Conservation (phyloP, 2,329 filamentous ascomycete genomes). For the Metarhizium anisopliae region DNA sequence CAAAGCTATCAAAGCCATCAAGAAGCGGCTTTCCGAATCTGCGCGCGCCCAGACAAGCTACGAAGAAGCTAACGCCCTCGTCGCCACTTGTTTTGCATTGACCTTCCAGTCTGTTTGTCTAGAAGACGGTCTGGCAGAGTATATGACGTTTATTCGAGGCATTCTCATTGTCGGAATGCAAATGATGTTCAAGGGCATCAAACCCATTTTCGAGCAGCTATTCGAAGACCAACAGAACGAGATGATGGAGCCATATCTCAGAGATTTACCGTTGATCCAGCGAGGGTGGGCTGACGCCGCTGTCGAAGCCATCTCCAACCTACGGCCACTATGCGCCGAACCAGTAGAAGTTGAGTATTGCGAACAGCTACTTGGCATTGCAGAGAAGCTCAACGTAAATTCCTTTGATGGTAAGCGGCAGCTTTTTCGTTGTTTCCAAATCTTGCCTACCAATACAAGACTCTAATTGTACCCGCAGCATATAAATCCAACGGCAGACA, state of each 20-base stretch:
- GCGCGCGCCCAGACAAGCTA: slow-evolving; percentile 30
- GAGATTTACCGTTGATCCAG: slow-evolving; percentile 34
- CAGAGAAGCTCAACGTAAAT: slow-evolving; percentile 41
- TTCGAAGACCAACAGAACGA: slow-evolving; percentile 30
- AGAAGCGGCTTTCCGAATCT: slow-evolving; percentile 39
- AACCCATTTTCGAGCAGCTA: slow-evolving; percentile 41
- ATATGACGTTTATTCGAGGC: slow-evolving; percentile 51
- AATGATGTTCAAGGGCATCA: slow-evolving; percentile 39
- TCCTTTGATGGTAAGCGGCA: slow-evolving; percentile 40
- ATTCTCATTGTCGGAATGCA: slow-evolving; percentile 46
- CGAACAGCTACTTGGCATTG: slow-evolving; percentile 34
- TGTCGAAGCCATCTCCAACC: slow-evolving; percentile 28
- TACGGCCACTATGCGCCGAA: slow-evolving; percentile 34
- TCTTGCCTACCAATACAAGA: background rate
- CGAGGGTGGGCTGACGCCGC: slow-evolving; percentile 38
- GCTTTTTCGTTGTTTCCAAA: background rate
- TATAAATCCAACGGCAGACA: slow-evolving; percentile 41
- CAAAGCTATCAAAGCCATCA: slow-evolving; percentile 54
- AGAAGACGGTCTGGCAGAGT: slow-evolving; percentile 50
- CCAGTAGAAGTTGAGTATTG: slow-evolving; percentile 38
- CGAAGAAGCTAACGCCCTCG: slow-evolving; percentile 49
- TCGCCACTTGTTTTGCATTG: slow-evolving; percentile 50
- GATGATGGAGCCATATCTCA: slow-evolving; percentile 35
- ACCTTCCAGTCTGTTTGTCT: slow-evolving; percentile 50
- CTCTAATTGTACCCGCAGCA: slow-evolving; percentile 22